Evolutionary conservation across 257 asterid species (phyloP).

Genomic region (Misopates orontium): DNA sequence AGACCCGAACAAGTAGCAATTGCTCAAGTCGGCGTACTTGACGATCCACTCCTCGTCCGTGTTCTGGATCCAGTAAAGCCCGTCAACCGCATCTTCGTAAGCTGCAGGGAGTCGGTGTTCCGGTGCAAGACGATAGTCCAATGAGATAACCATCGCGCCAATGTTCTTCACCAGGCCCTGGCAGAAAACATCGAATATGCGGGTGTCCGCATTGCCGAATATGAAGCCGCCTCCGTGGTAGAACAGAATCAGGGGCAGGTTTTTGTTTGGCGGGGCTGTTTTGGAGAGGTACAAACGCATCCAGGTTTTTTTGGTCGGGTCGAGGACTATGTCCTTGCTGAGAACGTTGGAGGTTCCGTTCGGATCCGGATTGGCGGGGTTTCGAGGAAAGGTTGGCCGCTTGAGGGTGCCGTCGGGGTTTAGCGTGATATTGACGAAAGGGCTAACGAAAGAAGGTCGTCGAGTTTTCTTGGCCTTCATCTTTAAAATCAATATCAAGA

Average conservation of each 20-base stretch:
- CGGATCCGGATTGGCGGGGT: slow-evolving; percentile 33
- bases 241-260: slow-evolving; percentile 40
- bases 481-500: too few relatives aligned
- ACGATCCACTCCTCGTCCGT: slow-evolving; percentile 38
- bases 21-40: slow-evolving; percentile 35
- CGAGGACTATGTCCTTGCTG: slow-evolving; percentile 45
- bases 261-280: slow-evolving; percentile 6
- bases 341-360: slow-evolving; percentile 31
- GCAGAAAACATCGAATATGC: slow-evolving; percentile 34
- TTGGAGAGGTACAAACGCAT: slow-evolving; percentile 46
- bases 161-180: slow-evolving; percentile 33
- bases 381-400: slow-evolving; percentile 29
- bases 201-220: slow-evolving; percentile 31
- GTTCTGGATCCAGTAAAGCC: slow-evolving; percentile 31
- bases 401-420: slow-evolving; percentile 38
- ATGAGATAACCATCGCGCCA: slow-evolving; percentile 37
- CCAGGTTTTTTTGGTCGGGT: slow-evolving; percentile 43
- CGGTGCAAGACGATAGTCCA: slow-evolving; percentile 47
- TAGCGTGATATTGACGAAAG: slow-evolving; percentile 29
- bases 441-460: slow-evolving; percentile 30
- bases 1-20: slow-evolving; percentile 36
- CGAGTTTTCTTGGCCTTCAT: slow-evolving; percentile 20
- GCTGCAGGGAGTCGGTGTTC: slow-evolving; percentile 51
- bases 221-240: slow-evolving; percentile 51
- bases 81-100: slow-evolving; percentile 48